A percentile compares a stretch with the other conserved stretches of the same genome.
Evolutionary conservation across 352 stramenopile genomes (phyloP).

Genomic region (Blastocystis sp.): DNA sequence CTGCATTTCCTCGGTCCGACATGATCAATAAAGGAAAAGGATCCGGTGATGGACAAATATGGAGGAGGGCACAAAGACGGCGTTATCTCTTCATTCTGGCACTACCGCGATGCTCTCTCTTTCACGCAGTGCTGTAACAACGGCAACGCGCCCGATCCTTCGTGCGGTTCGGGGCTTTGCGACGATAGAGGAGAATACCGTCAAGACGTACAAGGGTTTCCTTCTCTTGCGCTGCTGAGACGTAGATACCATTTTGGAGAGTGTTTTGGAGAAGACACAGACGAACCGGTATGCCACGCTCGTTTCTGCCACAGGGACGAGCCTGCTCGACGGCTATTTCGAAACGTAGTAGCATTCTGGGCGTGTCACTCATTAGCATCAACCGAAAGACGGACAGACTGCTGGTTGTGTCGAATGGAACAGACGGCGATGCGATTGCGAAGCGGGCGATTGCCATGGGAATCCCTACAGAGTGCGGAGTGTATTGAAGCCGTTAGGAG

Average conservation of each 20-base stretch:
- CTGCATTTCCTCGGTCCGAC: slow-evolving; percentile 65
- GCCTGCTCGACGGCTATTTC: slow-evolving; percentile 58
- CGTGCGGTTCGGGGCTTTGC: background rate
- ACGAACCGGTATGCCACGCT: slow-evolving; percentile 27
- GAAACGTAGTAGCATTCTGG: slow-evolving; percentile 1
- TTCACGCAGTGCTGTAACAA: background rate
- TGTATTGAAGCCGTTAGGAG: too few relatives aligned
- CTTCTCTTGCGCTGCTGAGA: background rate
- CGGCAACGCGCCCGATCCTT: background rate
- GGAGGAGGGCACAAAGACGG: background rate
- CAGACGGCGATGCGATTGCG: slow-evolving; percentile 41
- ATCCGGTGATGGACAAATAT: background rate
- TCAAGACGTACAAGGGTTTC: background rate
- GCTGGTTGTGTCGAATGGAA: slow-evolving; percentile 52
- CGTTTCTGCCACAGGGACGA: slow-evolving; percentile 39
- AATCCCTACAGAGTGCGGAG: slow-evolving; percentile 3
- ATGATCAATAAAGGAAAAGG: background rate
- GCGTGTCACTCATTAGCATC: background rate
- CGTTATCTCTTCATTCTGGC: background rate
- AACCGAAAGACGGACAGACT: slow-evolving; percentile 41
- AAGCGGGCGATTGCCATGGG: slow-evolving; percentile 27
- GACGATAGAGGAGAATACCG: background rate
- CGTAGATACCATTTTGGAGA: slow-evolving; percentile 40
- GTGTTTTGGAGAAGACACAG: slow-evolving; percentile 1
- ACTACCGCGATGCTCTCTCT: slow-evolving; percentile 14